Base-by-base conservation (phyloP, 2,329 filamentous ascomycete species). In the Ophiostoma ulmi region DNA sequence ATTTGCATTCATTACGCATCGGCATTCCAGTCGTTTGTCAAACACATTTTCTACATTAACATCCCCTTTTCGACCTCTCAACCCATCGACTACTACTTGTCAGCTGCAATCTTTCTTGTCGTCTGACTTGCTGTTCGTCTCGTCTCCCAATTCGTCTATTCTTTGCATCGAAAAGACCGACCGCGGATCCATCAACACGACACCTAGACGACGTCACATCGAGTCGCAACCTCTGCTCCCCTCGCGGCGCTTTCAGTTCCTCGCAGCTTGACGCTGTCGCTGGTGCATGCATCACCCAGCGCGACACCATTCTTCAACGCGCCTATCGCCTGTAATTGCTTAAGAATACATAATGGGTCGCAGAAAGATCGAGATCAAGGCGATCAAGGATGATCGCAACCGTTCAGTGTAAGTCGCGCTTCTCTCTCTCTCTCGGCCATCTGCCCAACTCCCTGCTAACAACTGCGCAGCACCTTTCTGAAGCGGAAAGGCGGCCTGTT, bases 311-410 rank as follows among this genome's bases (percentile, higher is more conserved):
- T 39, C 31, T 17, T 39, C 35, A 38, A 22, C 36, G 61, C 61
- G 61, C 63, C 63, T 41, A 20, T 39, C 61, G 17, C 52, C 35
- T 38, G 39, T 8, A 17, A 14, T 41, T 55, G 14, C 38, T 44
- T 36, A n/a, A 39, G 17, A 20, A 22, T 6, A n/a, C 80, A 82
- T 79, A 70, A 99, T 99, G 95, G 95, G 95, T 80, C 90, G 95
- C 81, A 90, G 95, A 87, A 99, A 99, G 88, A 99, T 99, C 80
- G 95, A 98, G 85, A 98, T 99, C 86, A 97, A 97, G 83, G 93
- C 94, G 76, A 98, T 98, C 86, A 97, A 97, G 83, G 94, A 97
- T 88, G 94, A 97, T 82, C 89, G 94, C 78, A 97, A 97, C 80
- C 93, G 94, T 80, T 97, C 94, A 77, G 94, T 97, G 94, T 97